Evolutionary conservation across 1,284 basidiomycete species (phyloP), one percentile per base, ranked within the genome.

Genomic region (Cryptococcus floricola): DNA sequence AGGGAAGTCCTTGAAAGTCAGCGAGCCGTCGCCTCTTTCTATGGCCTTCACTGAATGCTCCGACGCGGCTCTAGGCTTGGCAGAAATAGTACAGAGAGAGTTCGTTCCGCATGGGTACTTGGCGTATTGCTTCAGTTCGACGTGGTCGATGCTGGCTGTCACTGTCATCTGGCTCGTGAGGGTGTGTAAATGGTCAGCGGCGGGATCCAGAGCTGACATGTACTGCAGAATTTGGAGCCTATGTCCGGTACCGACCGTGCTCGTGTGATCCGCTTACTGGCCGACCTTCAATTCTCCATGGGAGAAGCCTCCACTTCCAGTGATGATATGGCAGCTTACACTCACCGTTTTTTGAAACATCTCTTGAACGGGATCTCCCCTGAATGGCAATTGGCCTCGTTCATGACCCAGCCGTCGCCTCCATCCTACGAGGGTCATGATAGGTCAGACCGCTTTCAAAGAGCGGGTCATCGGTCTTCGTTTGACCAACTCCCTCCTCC

Each of bases 241-340:
- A 66, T 68, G 65, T 56, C 56, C 41, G 56, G 52, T 19, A 31
- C 42, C 3, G 65, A 65, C 51, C 62, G 64, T 23, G 42, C 46
- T 3, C 58, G 58, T 37, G 59, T 62, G 12, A 58, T 67, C 14
- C 53, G 52, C 8, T 39, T 41, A 10, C 56, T 67, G n/a, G 56
- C 59, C 16, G 57, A 56, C 19, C 58, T 58, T 1, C 52, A 55
- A 3, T 56, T 53, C 18, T 59, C 59, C 7, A 65, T 59, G 4
- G 52, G 50, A 5, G 56, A 59, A 34, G 60, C 61, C 14, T 64
- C 64, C 4, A 41, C 55, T 23, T 53, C 57, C 9, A 54, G 60
- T 1, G 65, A 67, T 50, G 65, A 67, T 52, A 67, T 67, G 65
- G 38, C 63, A 7, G 58, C 64, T n/a, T 67, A 65, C 51, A 65